These are phyloP conservation scores for Lumnitzera littorea DNA, from an alignment of 345 rosid genomes.

Conservation along the genomic window DNA sequence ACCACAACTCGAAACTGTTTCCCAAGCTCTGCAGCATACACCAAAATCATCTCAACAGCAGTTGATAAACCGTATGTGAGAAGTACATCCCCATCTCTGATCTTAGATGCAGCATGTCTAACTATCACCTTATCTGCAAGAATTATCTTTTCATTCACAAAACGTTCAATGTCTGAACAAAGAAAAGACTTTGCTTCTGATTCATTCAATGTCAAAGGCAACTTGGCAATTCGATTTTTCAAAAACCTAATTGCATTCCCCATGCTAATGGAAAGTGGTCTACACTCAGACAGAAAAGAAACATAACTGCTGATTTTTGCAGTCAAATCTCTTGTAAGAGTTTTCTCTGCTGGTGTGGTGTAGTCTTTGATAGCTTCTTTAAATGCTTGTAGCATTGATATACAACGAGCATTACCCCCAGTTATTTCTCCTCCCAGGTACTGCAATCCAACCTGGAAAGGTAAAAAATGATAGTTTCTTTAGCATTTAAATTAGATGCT, in stretches of 20 bases:
- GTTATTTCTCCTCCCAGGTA: constrained; percentile 71
- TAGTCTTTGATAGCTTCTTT: constrained; percentile 75
- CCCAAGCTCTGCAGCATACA: constrained; percentile 78
- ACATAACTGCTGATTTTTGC: constrained; percentile 76
- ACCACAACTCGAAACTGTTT: constrained; percentile 84
- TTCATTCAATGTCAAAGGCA: constrained; percentile 56
- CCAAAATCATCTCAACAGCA: constrained; percentile 82
- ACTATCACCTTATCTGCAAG: constrained; percentile 74
- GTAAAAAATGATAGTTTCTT: constrained; percentile 2
- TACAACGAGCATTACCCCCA: constrained; percentile 95
- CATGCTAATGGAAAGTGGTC: constrained; percentile 94
- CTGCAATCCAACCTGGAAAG: constrained; percentile 75
- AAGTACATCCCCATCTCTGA: constrained; percentile 93
- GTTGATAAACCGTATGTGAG: constrained; percentile 75
- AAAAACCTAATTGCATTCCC: constrained; percentile 87
- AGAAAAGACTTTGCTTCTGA: constrained; percentile 71
- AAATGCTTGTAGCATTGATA: constrained; percentile 92
- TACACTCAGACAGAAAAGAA: constrained; percentile 82
- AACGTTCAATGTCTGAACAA: constrained; percentile 65
- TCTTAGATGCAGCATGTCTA: constrained; percentile 73
- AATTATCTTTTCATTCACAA: constrained; percentile 76
- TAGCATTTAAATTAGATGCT: background rate
- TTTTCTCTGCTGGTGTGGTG: constrained; percentile 71
- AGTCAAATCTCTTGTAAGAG: constrained; percentile 74
- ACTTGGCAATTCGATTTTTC: constrained; percentile 66